Evolutionary conservation across 768 basidiomycete genomes (phyloP), one percentile per base, ranked within the genome.

Genomic region (Amanita inopinata): DNA sequence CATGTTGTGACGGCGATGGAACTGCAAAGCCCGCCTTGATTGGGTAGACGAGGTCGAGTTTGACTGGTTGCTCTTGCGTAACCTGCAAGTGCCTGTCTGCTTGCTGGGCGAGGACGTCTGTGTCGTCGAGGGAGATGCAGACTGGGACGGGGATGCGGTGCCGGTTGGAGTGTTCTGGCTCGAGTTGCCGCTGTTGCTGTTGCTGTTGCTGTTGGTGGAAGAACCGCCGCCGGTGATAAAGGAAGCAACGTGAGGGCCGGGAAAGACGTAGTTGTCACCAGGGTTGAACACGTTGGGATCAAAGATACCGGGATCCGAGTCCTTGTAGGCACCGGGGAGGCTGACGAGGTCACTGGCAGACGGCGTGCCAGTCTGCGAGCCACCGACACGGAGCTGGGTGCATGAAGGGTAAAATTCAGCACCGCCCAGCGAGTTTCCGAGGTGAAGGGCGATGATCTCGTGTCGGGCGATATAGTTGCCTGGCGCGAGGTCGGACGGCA

Each of bases 331-430:
- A 17, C 85, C 85, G 1, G 86, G 86, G 46, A 88, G 66, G 25
- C 61, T 65, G 30, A 83, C 83, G 24, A 77, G 74, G 37, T 80
- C 73, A 46, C 53, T 59, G 3, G 58, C 17, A 0, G 56, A 52
- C 2, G 80, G 78, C 1, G 47, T 56, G 10, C 73, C 78, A 1
- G 66, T 69, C 33, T 69, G 69, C 38, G 62, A 69, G 8, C 84
- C 83, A 2, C 67, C 61, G 27, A 88, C 57, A 28, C 55, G 61
- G 47, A 83, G 55, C 59, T 79, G 71, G 2, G 71, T 66, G 57
- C 86, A 90, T 19, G 74, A 73, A 0, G 82, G 78, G 56, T 90
- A 90, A 60, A 87, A 89, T 60, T 90, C 86, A 0, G 83, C 85
- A 14, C 81, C 82, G 4, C 78, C 76, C 12, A 53, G 7, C 2